Conservation (phyloP, 352 stramenopile genomes). For the Chrysophaeum taylorii region DNA sequence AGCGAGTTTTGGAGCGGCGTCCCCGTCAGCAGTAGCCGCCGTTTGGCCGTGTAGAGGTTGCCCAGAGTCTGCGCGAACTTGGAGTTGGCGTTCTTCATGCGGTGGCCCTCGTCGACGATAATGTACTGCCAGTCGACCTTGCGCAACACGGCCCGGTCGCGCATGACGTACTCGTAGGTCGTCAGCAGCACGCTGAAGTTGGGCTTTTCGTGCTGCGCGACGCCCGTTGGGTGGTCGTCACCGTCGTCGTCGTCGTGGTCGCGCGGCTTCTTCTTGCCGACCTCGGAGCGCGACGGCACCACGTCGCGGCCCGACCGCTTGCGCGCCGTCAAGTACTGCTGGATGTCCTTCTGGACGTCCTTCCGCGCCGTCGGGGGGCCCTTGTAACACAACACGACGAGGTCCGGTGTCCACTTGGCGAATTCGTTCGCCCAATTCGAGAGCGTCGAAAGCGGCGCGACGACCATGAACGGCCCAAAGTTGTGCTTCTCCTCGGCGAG, state of each 20-base stretch:
- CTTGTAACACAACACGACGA: slow-evolving; percentile 49
- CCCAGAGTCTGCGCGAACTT: slow-evolving; percentile 72
- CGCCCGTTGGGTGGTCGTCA: not conserved
- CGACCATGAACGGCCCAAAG: slow-evolving; percentile 91
- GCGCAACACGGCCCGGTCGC: slow-evolving; percentile 83
- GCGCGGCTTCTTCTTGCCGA: too few relatives aligned
- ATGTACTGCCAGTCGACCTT: slow-evolving; percentile 91
- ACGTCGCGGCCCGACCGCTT: not conserved
- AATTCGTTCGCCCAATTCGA: slow-evolving; percentile 98
- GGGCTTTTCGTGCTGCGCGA: slow-evolving; percentile 21
- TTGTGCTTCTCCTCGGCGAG: slow-evolving; percentile 65
- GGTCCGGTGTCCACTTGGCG: slow-evolving; percentile 70
- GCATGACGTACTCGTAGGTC: slow-evolving; percentile 97
- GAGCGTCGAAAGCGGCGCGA: slow-evolving; percentile 92
- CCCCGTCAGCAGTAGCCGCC: slow-evolving; percentile 71
- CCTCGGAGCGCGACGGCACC: not conserved
- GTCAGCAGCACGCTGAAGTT: slow-evolving; percentile 96
- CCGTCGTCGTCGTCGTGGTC: too few relatives aligned
- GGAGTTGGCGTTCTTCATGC: slow-evolving; percentile 96
- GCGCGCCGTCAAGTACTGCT: not conserved
- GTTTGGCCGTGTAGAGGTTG: slow-evolving; percentile 54
- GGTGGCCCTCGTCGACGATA: slow-evolving; percentile 96
- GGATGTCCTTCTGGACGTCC: slow-evolving; percentile 53
- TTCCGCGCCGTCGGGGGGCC: slow-evolving; percentile 83
- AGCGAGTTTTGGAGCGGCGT: slow-evolving; percentile 96